These are phyloP conservation scores for Colletotrichum higginsianum DNA, from an alignment of 2,329 filamentous ascomycete genomes.

Conservation along the genomic window DNA sequence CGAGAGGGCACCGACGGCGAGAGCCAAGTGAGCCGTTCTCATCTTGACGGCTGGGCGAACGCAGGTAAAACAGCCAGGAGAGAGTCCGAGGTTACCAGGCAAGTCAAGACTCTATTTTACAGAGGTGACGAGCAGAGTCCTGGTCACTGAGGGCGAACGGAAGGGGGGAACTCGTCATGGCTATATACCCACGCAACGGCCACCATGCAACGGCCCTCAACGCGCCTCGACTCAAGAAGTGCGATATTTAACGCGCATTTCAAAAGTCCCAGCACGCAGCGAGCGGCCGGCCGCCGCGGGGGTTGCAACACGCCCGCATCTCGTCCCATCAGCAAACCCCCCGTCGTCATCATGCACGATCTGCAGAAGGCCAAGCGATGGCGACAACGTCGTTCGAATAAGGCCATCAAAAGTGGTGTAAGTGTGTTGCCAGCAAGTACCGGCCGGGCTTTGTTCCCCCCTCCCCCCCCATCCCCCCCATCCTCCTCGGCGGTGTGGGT, in stretches of 20 bases:
- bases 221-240: neutral
- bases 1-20: slow-evolving; percentile 23
- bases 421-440: neutral
- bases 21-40: slow-evolving; percentile 12
- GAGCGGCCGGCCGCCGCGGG: neutral
- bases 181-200: neutral
- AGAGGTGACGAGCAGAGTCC: neutral
- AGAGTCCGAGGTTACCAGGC: neutral
- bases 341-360: slow-evolving; percentile 12
- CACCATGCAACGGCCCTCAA: no score
- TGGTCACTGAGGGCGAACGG: neutral
- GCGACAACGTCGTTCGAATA: slow-evolving; percentile 34
- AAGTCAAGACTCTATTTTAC: no score
- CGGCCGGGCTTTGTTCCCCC: neutral
- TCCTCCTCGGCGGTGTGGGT: neutral
- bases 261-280: slow-evolving; percentile 21
- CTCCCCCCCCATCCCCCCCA: neutral
- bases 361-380: slow-evolving; percentile 32
- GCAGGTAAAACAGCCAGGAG: neutral
- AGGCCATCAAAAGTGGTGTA: slow-evolving; percentile 1
- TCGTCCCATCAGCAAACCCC: neutral
- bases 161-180: neutral
- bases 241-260: neutral
- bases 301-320: slow-evolving; percentile 1
- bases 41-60: neutral